A percentile compares a stretch with the other conserved stretches of the same genome.
Conservation (phyloP, 108 stramenopile genomes). For the Craspedostauros australis region DNA sequence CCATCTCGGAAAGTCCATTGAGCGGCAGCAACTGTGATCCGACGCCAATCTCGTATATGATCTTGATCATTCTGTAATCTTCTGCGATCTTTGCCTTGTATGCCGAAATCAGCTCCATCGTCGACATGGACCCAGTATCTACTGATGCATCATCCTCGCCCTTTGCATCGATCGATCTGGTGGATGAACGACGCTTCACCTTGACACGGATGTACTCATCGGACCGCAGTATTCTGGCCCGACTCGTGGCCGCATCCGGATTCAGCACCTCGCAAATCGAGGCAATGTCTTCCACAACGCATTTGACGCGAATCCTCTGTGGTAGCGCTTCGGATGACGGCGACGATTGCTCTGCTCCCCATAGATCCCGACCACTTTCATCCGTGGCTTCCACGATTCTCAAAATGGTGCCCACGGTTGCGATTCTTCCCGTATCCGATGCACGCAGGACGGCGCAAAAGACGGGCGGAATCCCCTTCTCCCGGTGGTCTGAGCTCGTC, state of each 20-base stretch:
- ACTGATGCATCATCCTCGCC: too few relatives aligned
- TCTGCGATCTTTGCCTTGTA: too few relatives aligned
- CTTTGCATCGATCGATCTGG: too few relatives aligned
- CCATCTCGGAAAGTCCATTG: too few relatives aligned
- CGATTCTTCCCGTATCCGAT: conserved; percentile 57
- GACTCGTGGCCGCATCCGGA: conserved; percentile 20
- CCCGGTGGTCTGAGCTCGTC: background rate
- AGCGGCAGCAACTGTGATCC: conserved; percentile 39
- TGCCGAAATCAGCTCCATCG: too few relatives aligned
- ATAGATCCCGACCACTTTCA: conserved; percentile 16
- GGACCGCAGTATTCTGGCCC: conserved; percentile 26
- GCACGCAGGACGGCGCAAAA: conserved; percentile 55
- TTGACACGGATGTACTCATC: conserved; percentile 39
- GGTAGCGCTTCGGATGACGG: conserved; percentile 1
- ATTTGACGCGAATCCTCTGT: conserved; percentile 22
- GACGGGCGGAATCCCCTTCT: background rate
- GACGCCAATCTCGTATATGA: conserved; percentile 44
- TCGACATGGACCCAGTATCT: too few relatives aligned
- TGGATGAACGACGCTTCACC: too few relatives aligned
- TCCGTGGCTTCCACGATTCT: conserved; percentile 30
- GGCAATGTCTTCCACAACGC: conserved; percentile 40
- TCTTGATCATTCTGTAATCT: conserved; percentile 38
- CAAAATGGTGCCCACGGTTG: conserved; percentile 55
- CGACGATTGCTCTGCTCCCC: background rate
- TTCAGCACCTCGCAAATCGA: conserved; percentile 44